Evolutionary conservation across 1,139 yeast species (phyloP).

Genomic region (Saccharomycopsis hybrid): DNA sequence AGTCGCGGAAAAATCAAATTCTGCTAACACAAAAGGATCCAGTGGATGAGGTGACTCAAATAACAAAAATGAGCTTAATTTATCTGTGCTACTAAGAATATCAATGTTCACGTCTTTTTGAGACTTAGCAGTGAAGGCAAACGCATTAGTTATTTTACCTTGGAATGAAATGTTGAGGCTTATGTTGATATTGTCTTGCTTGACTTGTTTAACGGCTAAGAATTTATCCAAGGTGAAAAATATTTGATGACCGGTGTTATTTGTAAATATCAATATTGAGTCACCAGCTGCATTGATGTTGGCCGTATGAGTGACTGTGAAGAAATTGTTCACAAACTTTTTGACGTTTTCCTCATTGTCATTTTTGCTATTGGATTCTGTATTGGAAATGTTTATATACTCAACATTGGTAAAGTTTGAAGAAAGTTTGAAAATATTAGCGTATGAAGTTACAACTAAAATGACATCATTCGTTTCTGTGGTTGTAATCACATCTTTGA

Average conservation of each 20-base stretch:
- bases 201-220: too few relatives aligned
- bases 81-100: slow-evolving; percentile 22
- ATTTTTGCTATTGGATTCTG: slow-evolving; percentile 1
- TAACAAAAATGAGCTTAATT: slow-evolving; percentile 30
- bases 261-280: neutral
- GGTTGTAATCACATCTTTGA: slow-evolving; percentile 46
- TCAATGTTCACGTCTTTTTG: neutral
- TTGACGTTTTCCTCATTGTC: neutral
- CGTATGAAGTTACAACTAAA: slow-evolving; percentile 57
- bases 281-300: neutral
- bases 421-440: slow-evolving; percentile 38
- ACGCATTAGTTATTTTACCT: neutral
- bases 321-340: slow-evolving; percentile 7
- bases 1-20: slow-evolving; percentile 29
- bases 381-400: too few relatives aligned
- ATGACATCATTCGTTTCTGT: slow-evolving; percentile 41
- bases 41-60: slow-evolving; percentile 67
- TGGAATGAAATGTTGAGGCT: slow-evolving; percentile 7
- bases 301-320: slow-evolving; percentile 2
- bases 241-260: too few relatives aligned
- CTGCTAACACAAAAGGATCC: slow-evolving; percentile 46
- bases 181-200: too few relatives aligned
- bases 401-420: slow-evolving; percentile 25
- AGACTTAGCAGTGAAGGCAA: neutral
- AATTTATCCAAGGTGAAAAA: too few relatives aligned